These are phyloP conservation scores for Arabis hirsuta DNA, from an alignment of 345 rosid species.

Conservation along the genomic window DNA sequence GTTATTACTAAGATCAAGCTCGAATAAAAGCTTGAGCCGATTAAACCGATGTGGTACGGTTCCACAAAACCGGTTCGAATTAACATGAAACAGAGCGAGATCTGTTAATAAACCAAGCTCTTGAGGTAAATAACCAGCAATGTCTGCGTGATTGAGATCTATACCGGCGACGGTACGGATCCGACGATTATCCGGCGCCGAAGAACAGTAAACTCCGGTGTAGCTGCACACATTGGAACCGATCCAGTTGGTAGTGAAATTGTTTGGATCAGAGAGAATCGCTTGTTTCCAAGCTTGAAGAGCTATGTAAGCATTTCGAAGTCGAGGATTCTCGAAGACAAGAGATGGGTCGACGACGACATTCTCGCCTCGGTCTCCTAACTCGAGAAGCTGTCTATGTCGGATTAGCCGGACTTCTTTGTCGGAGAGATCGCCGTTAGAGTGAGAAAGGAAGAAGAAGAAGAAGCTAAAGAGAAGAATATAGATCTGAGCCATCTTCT, in stretches of 20 bases:
- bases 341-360: slow-evolving; percentile 74
- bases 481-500: slow-evolving; percentile 49
- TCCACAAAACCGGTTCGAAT: slow-evolving; percentile 82
- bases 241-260: slow-evolving; percentile 62
- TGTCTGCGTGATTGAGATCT: slow-evolving; percentile 86
- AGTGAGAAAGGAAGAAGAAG: slow-evolving; percentile 39
- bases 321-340: slow-evolving; percentile 63
- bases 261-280: slow-evolving; percentile 75
- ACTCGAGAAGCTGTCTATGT: slow-evolving; percentile 89
- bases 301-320: slow-evolving; percentile 72
- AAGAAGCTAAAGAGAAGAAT: slow-evolving; percentile 19
- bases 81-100: slow-evolving; percentile 85
- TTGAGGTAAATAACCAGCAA: slow-evolving; percentile 79
- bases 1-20: slow-evolving; percentile 86
- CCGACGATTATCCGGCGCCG: slow-evolving; percentile 56
- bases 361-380: slow-evolving; percentile 78
- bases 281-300: slow-evolving; percentile 92
- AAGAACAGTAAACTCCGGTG: slow-evolving; percentile 67
- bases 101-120: slow-evolving; percentile 78
- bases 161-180: slow-evolving; percentile 80
- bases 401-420: slow-evolving; percentile 59
- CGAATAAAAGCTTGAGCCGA: slow-evolving; percentile 56
- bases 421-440: slow-evolving; percentile 58
- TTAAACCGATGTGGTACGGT: slow-evolving; percentile 69
- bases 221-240: slow-evolving; percentile 68